Conservation (phyloP, 768 basidiomycete species). For the Amanita pallidorosea region DNA sequence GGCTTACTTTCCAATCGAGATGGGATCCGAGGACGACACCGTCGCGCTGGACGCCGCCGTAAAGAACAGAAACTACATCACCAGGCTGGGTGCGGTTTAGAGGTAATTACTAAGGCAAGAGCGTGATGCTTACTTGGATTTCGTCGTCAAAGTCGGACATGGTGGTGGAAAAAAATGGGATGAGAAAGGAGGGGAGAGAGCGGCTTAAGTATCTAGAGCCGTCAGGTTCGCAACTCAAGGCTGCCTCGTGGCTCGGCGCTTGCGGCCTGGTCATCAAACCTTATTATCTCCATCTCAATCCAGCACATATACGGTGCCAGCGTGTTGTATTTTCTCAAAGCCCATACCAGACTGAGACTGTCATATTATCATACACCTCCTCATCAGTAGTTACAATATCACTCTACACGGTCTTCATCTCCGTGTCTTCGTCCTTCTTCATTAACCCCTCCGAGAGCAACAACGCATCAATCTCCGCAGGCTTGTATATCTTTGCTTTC, state of each 20-base stretch:
- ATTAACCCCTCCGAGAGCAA: conserved; percentile 70
- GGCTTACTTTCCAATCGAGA: conserved; percentile 55
- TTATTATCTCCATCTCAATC: conserved; percentile 24
- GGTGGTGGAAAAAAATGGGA: neutral
- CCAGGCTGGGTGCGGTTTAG: conserved; percentile 39
- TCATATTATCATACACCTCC: neutral
- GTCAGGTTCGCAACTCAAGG: conserved; percentile 29
- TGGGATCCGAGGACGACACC: conserved; percentile 75
- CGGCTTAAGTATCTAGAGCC: neutral
- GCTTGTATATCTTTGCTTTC: conserved; percentile 85
- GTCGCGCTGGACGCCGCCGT: conserved; percentile 54
- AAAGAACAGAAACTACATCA: conserved; percentile 68
- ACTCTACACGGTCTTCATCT: conserved; percentile 51
- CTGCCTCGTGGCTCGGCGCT: conserved; percentile 37
- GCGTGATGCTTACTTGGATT: too few relatives aligned
- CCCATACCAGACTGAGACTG: too few relatives aligned
- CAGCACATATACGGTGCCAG: too few relatives aligned
- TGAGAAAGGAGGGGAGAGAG: neutral
- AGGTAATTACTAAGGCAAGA: too few relatives aligned
- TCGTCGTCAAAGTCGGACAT: conserved; percentile 6
- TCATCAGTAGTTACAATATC: neutral
- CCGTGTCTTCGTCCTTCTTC: conserved; percentile 79
- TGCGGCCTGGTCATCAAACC: conserved; percentile 11
- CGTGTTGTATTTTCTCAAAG: too few relatives aligned
- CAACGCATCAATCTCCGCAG: conserved; percentile 79